Evolutionary conservation across 768 basidiomycete genomes (phyloP), one percentile per base, ranked within the genome.

Genomic region (Trametes gibbosa): DNA sequence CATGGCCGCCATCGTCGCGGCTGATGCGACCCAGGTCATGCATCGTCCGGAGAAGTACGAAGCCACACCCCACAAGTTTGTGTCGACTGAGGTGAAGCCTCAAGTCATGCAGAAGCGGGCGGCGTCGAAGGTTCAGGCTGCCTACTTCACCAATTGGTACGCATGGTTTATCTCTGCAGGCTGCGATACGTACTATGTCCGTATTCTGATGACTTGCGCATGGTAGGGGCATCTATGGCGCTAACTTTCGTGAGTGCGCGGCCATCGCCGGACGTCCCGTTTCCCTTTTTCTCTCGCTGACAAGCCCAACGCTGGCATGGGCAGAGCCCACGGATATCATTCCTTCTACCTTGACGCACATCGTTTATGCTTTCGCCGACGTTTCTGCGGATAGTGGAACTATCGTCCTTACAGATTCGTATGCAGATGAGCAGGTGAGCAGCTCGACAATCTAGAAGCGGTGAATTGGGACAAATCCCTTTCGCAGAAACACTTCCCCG

Each of bases 311-410:
- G n/a, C 47, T 63, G 25, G n/a, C 29, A 32, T 32, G 4, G 29
- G 10, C 67, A 88, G 87, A 87, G 68, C 87, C 87, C 1, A 83
- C 80, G 21, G 81, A 87, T 58, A 84, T 90, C 56, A 77, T 78
- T 45, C 70, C 84, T 9, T 72, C 75, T 3, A 75, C 79, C 39
- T 75, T 94, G 63, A 91, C 89, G 6, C 90, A 90, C 76, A 82
- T 92, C 65, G 73, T 90, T 17, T 92, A 92, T 65, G 80, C 89
- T 2, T 94, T 94, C 68, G 90, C 87, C 46, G 89, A 92, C 70
- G 81, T 86, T 37, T 79, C 82, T 53, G 69, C 84, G 7, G 74
- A 76, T 43, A 81, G 83, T 0, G 90, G 92, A 13, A 69, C 73
- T 17, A 87, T 91, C 63, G 73, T 70, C 14, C 77, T 92, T 19